Percentiles rank a stretch among this genome's conserved stretches.
These are phyloP conservation scores for Pseudonectria buxi DNA, from an alignment of 2,329 filamentous ascomycete species.

Conservation along the genomic window DNA sequence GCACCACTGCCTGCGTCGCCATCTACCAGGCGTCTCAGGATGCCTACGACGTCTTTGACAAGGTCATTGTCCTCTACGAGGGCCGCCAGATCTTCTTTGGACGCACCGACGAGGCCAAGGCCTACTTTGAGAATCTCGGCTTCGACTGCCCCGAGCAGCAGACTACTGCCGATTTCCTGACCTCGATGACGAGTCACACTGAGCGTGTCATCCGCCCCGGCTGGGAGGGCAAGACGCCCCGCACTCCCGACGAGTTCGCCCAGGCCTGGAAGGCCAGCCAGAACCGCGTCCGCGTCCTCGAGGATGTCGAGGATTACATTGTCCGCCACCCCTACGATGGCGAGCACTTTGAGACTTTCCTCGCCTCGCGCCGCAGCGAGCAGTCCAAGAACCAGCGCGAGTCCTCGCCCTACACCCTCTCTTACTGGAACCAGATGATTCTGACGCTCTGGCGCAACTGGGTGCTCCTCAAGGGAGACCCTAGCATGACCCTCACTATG, in stretches of 20 bases:
- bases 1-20: too few relatives aligned
- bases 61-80: too few relatives aligned
- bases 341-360: constrained; percentile 7
- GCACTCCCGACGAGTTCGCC: constrained; percentile 30
- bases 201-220: too few relatives aligned
- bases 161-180: too few relatives aligned
- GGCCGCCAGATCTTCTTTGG: too few relatives aligned
- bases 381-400: constrained; percentile 28
- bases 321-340: constrained; percentile 9
- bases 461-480: constrained; percentile 2
- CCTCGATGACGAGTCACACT: too few relatives aligned
- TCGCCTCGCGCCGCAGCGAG: constrained; percentile 2
- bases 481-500: too few relatives aligned
- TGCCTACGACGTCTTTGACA: too few relatives aligned
- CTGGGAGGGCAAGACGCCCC: constrained; percentile 23
- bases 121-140: too few relatives aligned
- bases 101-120: too few relatives aligned
- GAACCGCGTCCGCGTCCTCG: constrained; percentile 16
- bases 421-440: constrained; percentile 36
- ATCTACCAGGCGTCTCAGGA: too few relatives aligned
- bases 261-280: constrained; percentile 22
- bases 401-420: constrained; percentile 41
- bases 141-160: too few relatives aligned
- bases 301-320: constrained; percentile 23
- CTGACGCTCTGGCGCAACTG: constrained; percentile 29